A percentile compares a stretch with the other conserved stretches of the same genome.
Conservation (phyloP, 1,139 yeast species). For the Nakaseomyces nivariensis region DNA sequence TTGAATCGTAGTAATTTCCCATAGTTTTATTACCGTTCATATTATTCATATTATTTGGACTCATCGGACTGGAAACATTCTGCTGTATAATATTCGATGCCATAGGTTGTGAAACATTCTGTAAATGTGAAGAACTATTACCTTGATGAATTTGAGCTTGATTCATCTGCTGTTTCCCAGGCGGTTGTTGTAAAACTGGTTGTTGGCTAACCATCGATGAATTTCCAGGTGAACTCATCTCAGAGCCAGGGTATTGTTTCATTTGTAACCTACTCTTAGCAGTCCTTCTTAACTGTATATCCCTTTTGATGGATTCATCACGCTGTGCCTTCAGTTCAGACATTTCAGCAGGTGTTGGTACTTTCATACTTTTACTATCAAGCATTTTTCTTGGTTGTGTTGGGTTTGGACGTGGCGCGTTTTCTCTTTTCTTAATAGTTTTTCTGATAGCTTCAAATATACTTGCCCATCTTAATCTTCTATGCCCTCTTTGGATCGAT, state of each 20-base stretch:
- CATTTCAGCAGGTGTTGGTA: slow-evolving; percentile 77
- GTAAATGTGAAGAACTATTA: neutral
- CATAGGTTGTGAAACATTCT: neutral
- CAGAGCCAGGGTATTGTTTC: slow-evolving; percentile 11
- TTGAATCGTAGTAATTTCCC: slow-evolving; percentile 1
- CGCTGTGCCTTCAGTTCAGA: slow-evolving; percentile 73
- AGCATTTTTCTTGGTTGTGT: slow-evolving; percentile 32
- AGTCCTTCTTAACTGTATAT: slow-evolving; percentile 26
- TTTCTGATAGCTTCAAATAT: slow-evolving; percentile 94
- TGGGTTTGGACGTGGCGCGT: slow-evolving; percentile 45
- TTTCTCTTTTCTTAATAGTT: slow-evolving; percentile 80
- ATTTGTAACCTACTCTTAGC: slow-evolving; percentile 27
- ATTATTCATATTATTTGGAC: neutral
- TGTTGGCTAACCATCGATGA: slow-evolving; percentile 2
- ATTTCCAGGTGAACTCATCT: neutral
- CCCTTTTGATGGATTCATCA: slow-evolving; percentile 57
- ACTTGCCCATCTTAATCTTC: slow-evolving; percentile 86
- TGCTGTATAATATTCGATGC: slow-evolving; percentile 1
- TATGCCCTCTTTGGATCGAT: slow-evolving; percentile 86
- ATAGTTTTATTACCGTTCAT: neutral
- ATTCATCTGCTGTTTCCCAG: slow-evolving; percentile 13
- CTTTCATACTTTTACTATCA: slow-evolving; percentile 33
- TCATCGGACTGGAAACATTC: slow-evolving; percentile 2
- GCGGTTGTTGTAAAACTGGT: slow-evolving; percentile 10
- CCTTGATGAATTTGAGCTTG: slow-evolving; percentile 2